Conservation (phyloP, 331 rosid species). For the Telfairia occidentalis region DNA sequence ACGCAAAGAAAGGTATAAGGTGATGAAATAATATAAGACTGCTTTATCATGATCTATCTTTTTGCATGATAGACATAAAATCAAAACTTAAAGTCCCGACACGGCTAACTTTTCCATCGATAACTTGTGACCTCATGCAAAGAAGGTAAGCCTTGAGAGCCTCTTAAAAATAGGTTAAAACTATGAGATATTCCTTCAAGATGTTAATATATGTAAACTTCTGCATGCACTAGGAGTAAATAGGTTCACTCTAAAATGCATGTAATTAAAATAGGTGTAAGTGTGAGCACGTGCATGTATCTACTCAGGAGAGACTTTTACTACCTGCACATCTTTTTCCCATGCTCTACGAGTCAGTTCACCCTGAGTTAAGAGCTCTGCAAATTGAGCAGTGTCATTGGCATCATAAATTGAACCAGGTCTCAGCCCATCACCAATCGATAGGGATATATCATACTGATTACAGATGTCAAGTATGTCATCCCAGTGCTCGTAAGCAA, state of each 20-base stretch:
- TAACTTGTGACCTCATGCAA: no score
- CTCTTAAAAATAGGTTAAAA: background rate
- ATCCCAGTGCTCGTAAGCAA: conserved; percentile 98
- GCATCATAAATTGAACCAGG: conserved; percentile 99
- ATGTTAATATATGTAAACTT: no score
- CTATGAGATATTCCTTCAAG: background rate
- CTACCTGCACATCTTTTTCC: conserved; percentile 98
- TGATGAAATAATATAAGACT: background rate
- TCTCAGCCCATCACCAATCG: conserved; percentile 92
- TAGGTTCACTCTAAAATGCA: background rate
- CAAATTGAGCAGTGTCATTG: conserved; percentile 95
- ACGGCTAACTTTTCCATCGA: no score
- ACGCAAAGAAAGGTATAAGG: background rate
- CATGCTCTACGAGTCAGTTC: conserved; percentile 96
- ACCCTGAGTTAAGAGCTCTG: conserved; percentile 99
- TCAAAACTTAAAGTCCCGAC: no score
- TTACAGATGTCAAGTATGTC: conserved; percentile 95
- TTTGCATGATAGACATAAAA: no score
- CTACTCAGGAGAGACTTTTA: background rate
- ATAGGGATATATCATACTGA: conserved; percentile 84
- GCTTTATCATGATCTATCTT: no score
- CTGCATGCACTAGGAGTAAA: background rate
- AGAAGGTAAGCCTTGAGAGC: background rate
- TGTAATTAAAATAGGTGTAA: background rate
- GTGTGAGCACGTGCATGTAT: background rate